Base-by-base conservation (phyloP, 768 basidiomycete species). In the Clitopilus hobsonii region DNA sequence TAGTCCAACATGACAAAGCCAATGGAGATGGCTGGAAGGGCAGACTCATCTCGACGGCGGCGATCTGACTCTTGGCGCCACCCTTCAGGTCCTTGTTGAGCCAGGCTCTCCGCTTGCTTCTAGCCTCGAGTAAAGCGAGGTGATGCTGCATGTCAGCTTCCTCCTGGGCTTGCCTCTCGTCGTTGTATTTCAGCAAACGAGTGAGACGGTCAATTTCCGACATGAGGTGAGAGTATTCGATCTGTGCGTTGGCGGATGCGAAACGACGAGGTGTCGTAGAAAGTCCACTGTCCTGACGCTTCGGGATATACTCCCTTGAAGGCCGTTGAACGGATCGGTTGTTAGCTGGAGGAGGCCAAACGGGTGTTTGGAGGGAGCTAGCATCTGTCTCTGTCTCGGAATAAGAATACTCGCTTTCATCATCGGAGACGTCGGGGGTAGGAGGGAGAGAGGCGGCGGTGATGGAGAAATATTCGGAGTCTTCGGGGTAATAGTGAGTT, bases 101-200 rank as follows among this genome's bases (percentile, higher is more conserved):
- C 88, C 88, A 90, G 6, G 88, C 88, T 8, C 86, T 74, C 26
- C 88, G 75, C 32, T 81, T 75, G 28, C 81, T 79, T 58, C 78
- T 79, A 36, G 81, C 73, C 64, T 86, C 85, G 22, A 89, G 70
- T 5, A 81, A 66, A 14, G 70, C 66, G 24, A 74, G 71, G 30
- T 73, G 76, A 22, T 70, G 73, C 32, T 65, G 65, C 28, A 71
- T 64, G 60, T 72, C 79, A 56, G 67, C 73, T 49, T 67, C 71
- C 47, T 67, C 69, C 50, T 71, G 72, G 45, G 65, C 69, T 27
- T 73, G 66, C 49, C 80, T 77, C 6, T 71, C 64, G 16, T 75
- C 73, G 22, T 80, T 73, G 8, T 76, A 59, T 7, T 72, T 67
- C 25, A 78, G 65, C 10, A 79, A 71, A 11, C 73, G 68, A 11